Base-by-base conservation (phyloP, 2,329 filamentous ascomycete species). In the Basipetospora chlamydospora region DNA sequence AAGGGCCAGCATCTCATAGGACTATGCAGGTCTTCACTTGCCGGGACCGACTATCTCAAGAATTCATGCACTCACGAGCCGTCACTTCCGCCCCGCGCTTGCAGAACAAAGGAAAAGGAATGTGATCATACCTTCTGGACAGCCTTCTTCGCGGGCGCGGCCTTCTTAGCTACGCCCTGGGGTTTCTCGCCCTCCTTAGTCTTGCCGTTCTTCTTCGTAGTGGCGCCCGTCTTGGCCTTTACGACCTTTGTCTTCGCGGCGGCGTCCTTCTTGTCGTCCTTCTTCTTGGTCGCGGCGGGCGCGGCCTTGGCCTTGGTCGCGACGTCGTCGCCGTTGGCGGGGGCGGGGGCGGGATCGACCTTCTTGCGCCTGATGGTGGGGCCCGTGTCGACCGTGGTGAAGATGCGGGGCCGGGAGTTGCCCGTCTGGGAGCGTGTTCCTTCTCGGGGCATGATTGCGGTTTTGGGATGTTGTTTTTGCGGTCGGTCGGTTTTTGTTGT, bases 331-430 rank as follows among this genome's bases (percentile, higher is more conserved):
- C 7, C 22, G 22, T 25, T 11, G 22, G 22, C 22, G 16, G 29
- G 9, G 5, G 29, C n/a, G n/a, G n/a, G n/a, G n/a, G n/a, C n/a
- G n/a, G n/a, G n/a, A n/a, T n/a, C n/a, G n/a, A n/a, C 18, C 35
- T 31, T 37, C 20, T 25, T 30, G 28, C 35, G 35, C 5, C 26
- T 23, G 35, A 30, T 37, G 35, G 35, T 21, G n/a, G 64, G 63
- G 29, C 53, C 56, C 11, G 63, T 64, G 49, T 70, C 65, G 47
- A 69, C 49, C 30, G 59, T 54, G 41, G 57, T 51, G 49, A 70
- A 61, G 50, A 70, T 54, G 49, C 67, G 65, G 42, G 67, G 67
- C 51, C 60, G 63, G 43, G 64, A 62, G 55, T 65, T 61, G 59
- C 65, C 65, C 25, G 65, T 69, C 46, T 55, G 53, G 34, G 66